A percentile compares a stretch with the other conserved stretches of the same genome.
These are phyloP conservation scores for Fagopyrum tataricum DNA, from an alignment of 148 eudicot genomes.

Conservation along the genomic window DNA sequence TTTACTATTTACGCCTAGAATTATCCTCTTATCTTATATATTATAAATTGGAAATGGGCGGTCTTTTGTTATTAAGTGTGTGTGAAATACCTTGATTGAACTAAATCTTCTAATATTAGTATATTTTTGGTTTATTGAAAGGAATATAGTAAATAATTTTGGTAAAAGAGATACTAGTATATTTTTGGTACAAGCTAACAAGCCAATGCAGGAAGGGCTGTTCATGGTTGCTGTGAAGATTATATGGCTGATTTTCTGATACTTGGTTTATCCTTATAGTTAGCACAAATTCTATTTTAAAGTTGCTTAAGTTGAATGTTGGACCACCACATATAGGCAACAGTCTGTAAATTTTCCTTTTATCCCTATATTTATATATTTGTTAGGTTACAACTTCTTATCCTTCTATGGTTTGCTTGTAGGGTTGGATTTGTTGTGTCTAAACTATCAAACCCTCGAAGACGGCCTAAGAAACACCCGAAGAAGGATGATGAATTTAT, in stretches of 20 bases:
- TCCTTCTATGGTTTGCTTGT: slow-evolving; percentile 18
- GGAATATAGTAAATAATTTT: not conserved
- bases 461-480: slow-evolving; percentile 28
- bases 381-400: not conserved
- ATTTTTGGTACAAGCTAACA: slow-evolving; percentile 1
- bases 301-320: not conserved
- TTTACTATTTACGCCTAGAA: not conserved
- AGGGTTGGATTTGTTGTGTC: slow-evolving; percentile 51
- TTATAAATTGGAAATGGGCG: not conserved
- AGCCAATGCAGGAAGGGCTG: not conserved
- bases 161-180: not conserved
- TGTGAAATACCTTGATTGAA: not conserved
- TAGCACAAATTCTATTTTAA: not conserved
- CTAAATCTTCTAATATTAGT: not conserved
- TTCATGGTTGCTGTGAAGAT: not conserved
- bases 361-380: not conserved
- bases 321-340: not conserved
- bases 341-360: not conserved
- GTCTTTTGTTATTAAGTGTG: not conserved
- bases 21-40: not conserved
- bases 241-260: not conserved
- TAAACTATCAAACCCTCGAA: slow-evolving; percentile 38
- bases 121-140: not conserved
- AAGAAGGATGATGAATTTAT: slow-evolving; percentile 56
- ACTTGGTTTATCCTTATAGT: not conserved